Evolutionary conservation across 768 basidiomycete genomes (phyloP).

Genomic region (Russula virescens): DNA sequence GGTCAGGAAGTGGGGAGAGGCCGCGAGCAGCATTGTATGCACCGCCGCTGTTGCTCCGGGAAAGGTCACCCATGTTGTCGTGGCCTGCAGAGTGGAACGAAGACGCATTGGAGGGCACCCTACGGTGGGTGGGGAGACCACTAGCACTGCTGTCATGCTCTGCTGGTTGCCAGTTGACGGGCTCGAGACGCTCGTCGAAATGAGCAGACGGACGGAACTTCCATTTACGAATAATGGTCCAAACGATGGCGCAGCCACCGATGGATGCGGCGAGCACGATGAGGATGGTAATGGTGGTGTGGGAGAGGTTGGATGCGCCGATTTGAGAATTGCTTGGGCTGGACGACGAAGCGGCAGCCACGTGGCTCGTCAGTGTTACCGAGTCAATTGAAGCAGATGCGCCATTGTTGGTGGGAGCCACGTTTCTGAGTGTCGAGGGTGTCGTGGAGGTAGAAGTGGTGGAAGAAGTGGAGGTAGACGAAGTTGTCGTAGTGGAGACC

Average conservation of each 20-base stretch:
- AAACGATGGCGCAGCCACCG: constrained; percentile 65
- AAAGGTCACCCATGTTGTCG: constrained; percentile 22
- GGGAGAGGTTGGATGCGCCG: constrained; percentile 40
- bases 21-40: constrained; percentile 31
- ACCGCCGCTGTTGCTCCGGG: constrained; percentile 21
- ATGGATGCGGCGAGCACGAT: constrained; percentile 65
- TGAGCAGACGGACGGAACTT: constrained; percentile 75
- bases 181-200: constrained; percentile 80
- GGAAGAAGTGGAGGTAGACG: constrained; percentile 21
- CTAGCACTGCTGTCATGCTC: constrained; percentile 39
- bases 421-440: constrained; percentile 26
- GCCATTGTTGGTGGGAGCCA: constrained; percentile 13
- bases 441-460: constrained; percentile 18
- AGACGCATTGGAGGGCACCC: constrained; percentile 55
- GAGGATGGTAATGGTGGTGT: constrained; percentile 50
- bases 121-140: constrained; percentile 44
- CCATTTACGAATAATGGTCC: constrained; percentile 92
- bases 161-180: constrained; percentile 84
- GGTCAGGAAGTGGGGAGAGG: constrained; percentile 53
- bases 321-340: constrained; percentile 30
- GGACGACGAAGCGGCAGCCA: constrained; percentile 24
- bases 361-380: constrained; percentile 26
- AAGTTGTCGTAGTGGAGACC: constrained; percentile 21
- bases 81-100: constrained; percentile 58
- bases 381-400: constrained; percentile 25